Evolutionary conservation across 257 asterid species (phyloP).

Genomic region (Penstemon davidsonii): DNA sequence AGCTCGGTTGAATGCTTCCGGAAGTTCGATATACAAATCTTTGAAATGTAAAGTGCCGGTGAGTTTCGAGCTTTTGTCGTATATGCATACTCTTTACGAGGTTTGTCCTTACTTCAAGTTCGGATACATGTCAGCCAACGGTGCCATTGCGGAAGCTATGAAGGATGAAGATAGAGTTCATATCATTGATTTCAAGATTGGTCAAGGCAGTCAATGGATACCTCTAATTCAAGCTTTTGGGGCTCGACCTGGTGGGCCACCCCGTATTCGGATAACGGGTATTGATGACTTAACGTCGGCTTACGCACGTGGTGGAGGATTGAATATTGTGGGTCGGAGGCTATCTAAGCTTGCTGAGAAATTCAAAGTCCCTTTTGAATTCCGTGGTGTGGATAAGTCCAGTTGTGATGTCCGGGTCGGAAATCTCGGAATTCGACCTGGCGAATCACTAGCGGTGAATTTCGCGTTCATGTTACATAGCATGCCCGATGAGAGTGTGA

Average conservation of each 20-base stretch:
- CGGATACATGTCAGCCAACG: constrained; percentile 90
- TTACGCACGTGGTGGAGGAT: constrained; percentile 80
- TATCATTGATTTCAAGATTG: constrained; percentile 78
- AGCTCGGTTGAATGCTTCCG: constrained; percentile 59
- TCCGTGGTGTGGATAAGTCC: constrained; percentile 49
- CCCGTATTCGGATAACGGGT: constrained; percentile 77
- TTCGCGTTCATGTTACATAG: constrained; percentile 77
- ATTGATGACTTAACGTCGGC: constrained; percentile 67
- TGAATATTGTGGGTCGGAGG: constrained; percentile 65
- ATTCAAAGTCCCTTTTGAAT: constrained; percentile 75
- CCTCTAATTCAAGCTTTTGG: constrained; percentile 82
- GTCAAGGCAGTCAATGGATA: constrained; percentile 90
- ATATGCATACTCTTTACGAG: constrained; percentile 71
- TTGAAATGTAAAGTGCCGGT: constrained; percentile 63
- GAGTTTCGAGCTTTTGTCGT: constrained; percentile 66
- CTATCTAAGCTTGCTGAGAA: constrained; percentile 63
- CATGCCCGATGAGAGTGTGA: constrained; percentile 84
- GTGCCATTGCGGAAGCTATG: constrained; percentile 91
- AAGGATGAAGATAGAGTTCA: constrained; percentile 69
- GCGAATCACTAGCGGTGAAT: constrained; percentile 80
- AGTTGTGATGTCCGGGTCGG: constrained; percentile 37
- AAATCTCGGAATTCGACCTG: constrained; percentile 45
- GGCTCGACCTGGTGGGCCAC: constrained; percentile 79
- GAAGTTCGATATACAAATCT: constrained; percentile 61
- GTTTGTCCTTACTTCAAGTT: constrained; percentile 84